Percentiles rank a stretch among this genome's conserved stretches.
These are phyloP conservation scores for Begonia masoniana DNA, from an alignment of 306 rosid species.

Conservation along the genomic window DNA sequence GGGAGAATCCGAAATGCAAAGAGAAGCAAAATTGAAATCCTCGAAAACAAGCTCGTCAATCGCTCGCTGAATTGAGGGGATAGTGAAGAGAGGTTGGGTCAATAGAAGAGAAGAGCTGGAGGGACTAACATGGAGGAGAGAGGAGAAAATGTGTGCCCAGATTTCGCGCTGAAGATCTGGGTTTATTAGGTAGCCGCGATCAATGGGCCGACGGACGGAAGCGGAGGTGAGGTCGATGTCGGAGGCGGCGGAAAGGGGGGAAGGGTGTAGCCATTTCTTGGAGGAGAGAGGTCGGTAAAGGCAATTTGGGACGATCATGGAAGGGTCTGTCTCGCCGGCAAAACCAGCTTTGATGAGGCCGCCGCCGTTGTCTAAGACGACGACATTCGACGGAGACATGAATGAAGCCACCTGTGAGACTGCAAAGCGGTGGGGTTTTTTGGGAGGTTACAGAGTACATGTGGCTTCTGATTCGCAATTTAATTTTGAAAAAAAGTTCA, in stretches of 20 bases:
- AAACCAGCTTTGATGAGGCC: slow-evolving; percentile 76
- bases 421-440: no score
- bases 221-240: slow-evolving; percentile 77
- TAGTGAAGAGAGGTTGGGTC: slow-evolving; percentile 77
- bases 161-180: slow-evolving; percentile 91
- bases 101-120: slow-evolving; percentile 60
- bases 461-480: no score
- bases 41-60: slow-evolving; percentile 80
- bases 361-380: slow-evolving; percentile 90
- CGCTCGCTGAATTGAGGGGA: slow-evolving; percentile 75
- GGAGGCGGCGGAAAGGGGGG: slow-evolving; percentile 21
- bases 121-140: slow-evolving; percentile 48
- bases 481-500: no score
- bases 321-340: slow-evolving; percentile 72
- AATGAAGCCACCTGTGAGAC: no score
- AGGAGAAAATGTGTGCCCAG: slow-evolving; percentile 78
- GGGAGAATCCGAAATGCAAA: slow-evolving; percentile 59
- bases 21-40: slow-evolving; percentile 62
- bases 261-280: slow-evolving; percentile 76
- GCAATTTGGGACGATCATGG: slow-evolving; percentile 61
- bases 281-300: slow-evolving; percentile 54
- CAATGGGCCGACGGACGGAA: slow-evolving; percentile 82
- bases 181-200: slow-evolving; percentile 78
- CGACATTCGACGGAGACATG: slow-evolving; percentile 30
- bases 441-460: no score